Evolutionary conservation across 177 flowering plant species (phyloP), one percentile per base, ranked within the genome.

Genomic region (Vitis hybrid): DNA sequence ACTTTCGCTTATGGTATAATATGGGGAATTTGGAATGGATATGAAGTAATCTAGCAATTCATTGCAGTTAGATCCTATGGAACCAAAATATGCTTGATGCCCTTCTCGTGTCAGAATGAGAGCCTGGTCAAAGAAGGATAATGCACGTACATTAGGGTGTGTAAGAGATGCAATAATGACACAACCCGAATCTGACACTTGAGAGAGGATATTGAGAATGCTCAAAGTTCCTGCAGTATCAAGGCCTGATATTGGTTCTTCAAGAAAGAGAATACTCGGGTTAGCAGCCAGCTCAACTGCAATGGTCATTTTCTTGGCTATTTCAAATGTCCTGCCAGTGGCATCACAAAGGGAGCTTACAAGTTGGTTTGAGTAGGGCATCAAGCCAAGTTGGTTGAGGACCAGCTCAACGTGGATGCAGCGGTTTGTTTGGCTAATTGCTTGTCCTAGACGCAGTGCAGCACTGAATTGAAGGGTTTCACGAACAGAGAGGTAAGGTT

Each of bases 391-490:
- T 56, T 78, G 75, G 60, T 50, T 62, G 50, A 78, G 81, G 62
- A 78, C 70, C 61, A 74, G 66, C 75, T 78, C 75, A 35, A 75
- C 78, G 35, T 78, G 81, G 60, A 74, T 71, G 54, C 50, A 56
- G 14, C 72, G 78, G 50, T 68, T 71, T 61, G 68, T 58, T 48
- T 56, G 51, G 52, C 67, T 64, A 46, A 71, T 56, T 52, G 57
- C 40, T 70, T 52, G 40, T 58, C 70, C 60, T 9, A 78, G 74
- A 8, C 77, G 72, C 35, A 78, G 77, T 67, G 70, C 72, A 18
- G 81, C 81, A 71, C 81, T 78, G 63, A 78, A 78, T 30, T 74
- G 81, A 65, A 78, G 77, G 51, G 81, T 74, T 70, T 78, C 81
- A 27, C 72, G 72, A 56, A 78, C 76, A 14, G 77, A 74, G 56